These are phyloP conservation scores for Cardiospermum halicacabum DNA, from an alignment of 345 rosid genomes.

Conservation along the genomic window DNA sequence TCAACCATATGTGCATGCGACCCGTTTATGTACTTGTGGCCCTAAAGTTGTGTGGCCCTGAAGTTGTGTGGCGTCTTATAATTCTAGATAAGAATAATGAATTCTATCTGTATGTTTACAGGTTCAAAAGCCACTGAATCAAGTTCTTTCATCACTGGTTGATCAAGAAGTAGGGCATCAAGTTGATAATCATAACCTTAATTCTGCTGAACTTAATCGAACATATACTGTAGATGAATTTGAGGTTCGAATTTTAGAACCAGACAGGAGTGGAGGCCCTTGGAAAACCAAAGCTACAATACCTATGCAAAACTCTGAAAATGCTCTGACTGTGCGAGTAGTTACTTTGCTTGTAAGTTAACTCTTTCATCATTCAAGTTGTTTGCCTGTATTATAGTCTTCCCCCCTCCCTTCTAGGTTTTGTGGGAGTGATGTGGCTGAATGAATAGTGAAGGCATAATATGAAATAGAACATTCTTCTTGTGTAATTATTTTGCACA, in stretches of 20 bases:
- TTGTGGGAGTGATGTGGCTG: slow-evolving; percentile 4
- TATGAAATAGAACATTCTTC: slow-evolving; percentile 1
- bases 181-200: slow-evolving; percentile 71
- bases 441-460: slow-evolving; percentile 2
- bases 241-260: slow-evolving; percentile 89
- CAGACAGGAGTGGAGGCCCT: slow-evolving; percentile 77
- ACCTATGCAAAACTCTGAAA: slow-evolving; percentile 92
- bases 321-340: slow-evolving; percentile 89
- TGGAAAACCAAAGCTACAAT: slow-evolving; percentile 95
- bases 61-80: neutral
- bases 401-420: slow-evolving; percentile 3
- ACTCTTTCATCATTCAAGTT: slow-evolving; percentile 17
- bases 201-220: slow-evolving; percentile 67
- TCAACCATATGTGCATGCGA: neutral
- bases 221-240: slow-evolving; percentile 83
- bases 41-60: neutral
- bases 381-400: slow-evolving; percentile 8
- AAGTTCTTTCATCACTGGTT: slow-evolving; percentile 83
- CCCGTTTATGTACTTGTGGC: neutral
- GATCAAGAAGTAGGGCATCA: slow-evolving; percentile 96
- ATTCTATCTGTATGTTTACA: slow-evolving; percentile 23
- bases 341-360: slow-evolving; percentile 81
- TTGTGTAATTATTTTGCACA: neutral
- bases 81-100: neutral
- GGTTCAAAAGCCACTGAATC: slow-evolving; percentile 87